Evolutionary conservation across 148 eudicot genomes (phyloP).

Genomic region (Pharnaceum exiguum): DNA sequence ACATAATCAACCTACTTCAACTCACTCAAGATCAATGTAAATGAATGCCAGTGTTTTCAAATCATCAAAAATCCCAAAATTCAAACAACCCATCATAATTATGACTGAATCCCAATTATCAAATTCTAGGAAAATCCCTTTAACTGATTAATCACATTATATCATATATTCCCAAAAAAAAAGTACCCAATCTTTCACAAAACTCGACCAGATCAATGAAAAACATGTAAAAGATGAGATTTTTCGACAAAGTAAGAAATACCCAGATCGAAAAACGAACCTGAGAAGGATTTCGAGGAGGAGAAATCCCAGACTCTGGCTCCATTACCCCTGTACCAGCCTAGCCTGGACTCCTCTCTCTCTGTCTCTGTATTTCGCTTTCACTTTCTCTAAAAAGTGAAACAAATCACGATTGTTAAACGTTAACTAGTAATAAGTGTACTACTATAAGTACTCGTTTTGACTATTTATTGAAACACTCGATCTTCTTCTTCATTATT

Average conservation of each 20-base stretch:
- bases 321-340: conserved; percentile 25
- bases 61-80: not conserved
- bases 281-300: conserved; percentile 30
- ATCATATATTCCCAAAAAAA: not conserved
- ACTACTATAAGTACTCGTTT: too few relatives aligned
- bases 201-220: too few relatives aligned
- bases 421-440: not conserved
- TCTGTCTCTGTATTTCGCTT: not conserved
- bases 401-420: too few relatives aligned
- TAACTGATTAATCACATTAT: too few relatives aligned
- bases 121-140: too few relatives aligned
- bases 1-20: not conserved
- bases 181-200: not conserved
- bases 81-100: not conserved
- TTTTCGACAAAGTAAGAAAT: not conserved
- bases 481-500: too few relatives aligned
- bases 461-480: too few relatives aligned
- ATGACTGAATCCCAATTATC: not conserved
- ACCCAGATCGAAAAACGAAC: conserved; percentile 11
- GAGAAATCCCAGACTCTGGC: conserved; percentile 32
- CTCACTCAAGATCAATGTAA: not conserved
- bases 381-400: not conserved
- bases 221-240: too few relatives aligned
- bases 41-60: not conserved
- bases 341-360: not conserved